These are phyloP conservation scores for Didymella lethalis DNA, from an alignment of 2,329 filamentous ascomycete species.

Conservation along the genomic window DNA sequence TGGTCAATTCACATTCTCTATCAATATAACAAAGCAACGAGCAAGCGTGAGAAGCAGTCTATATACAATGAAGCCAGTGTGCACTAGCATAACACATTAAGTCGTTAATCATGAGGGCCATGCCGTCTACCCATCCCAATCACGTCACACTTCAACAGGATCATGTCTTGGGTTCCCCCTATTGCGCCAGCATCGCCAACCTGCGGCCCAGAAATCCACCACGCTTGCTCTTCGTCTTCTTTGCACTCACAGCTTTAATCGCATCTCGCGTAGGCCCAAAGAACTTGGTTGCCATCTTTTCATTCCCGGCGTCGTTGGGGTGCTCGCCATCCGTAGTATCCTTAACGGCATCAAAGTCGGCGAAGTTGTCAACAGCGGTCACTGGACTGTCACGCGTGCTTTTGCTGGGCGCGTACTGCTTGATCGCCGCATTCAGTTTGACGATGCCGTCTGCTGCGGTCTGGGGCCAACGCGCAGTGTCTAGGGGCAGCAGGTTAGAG, in stretches of 20 bases:
- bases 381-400: conserved; percentile 35
- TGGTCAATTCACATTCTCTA: conserved; percentile 7
- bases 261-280: conserved; percentile 28
- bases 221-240: conserved; percentile 7
- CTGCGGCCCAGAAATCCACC: conserved; percentile 13
- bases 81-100: conserved; percentile 14
- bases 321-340: conserved; percentile 49
- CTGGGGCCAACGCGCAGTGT: conserved; percentile 34
- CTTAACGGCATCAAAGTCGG: conserved; percentile 38
- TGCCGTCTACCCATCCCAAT: not conserved
- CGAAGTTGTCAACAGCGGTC: conserved; percentile 41
- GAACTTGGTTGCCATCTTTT: conserved; percentile 44
- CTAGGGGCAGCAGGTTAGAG: conserved; percentile 41
- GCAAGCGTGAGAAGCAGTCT: not conserved
- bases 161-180: conserved; percentile 1
- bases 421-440: conserved; percentile 29
- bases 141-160: not conserved
- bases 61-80: conserved; percentile 3
- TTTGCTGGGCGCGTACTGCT: conserved; percentile 32
- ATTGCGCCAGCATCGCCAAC: conserved; percentile 12
- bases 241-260: conserved; percentile 24
- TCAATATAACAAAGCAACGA: not conserved
- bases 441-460: conserved; percentile 29
- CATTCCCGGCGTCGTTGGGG: conserved; percentile 41
- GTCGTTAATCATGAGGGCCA: conserved; percentile 17